These are phyloP conservation scores for Toxicodendron radicans DNA, from an alignment of 345 rosid genomes.

Conservation along the genomic window DNA sequence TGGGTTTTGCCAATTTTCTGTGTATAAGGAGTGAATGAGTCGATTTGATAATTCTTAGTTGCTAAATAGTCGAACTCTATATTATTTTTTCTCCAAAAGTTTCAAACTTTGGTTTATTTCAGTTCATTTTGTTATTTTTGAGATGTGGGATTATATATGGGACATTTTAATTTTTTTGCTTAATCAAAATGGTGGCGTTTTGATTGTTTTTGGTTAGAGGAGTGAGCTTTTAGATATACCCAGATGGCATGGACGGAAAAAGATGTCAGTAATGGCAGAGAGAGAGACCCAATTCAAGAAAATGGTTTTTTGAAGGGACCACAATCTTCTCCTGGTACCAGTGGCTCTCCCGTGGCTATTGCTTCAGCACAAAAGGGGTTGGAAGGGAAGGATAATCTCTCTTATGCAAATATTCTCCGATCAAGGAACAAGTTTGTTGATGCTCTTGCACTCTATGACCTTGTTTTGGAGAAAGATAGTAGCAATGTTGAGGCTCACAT, in stretches of 20 bases:
- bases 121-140: not conserved
- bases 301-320: constrained; percentile 69
- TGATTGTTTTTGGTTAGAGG: constrained; percentile 27
- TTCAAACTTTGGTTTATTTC: not conserved
- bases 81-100: not conserved
- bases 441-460: constrained; percentile 78
- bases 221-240: constrained; percentile 19
- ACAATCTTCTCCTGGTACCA: constrained; percentile 47
- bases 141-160: not conserved
- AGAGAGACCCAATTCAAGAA: constrained; percentile 43
- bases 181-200: too few relatives aligned
- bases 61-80: not conserved
- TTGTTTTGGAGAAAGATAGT: constrained; percentile 68
- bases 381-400: constrained; percentile 71
- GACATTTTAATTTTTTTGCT: not conserved
- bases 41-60: not conserved
- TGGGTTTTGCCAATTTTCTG: constrained; percentile 2
- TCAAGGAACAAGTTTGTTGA: constrained; percentile 92
- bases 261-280: constrained; percentile 48
- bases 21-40: not conserved
- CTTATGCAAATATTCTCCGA: constrained; percentile 88
- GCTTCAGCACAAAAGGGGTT: constrained; percentile 41
- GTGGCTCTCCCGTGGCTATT: constrained; percentile 32
- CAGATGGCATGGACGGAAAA: constrained; percentile 69
- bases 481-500: constrained; percentile 82